Percentiles rank a stretch among this genome's conserved stretches.
phyloP scores from a whole-genome alignment of 768 basidiomycete genomes.

The Amanita rimosa region DNA sequence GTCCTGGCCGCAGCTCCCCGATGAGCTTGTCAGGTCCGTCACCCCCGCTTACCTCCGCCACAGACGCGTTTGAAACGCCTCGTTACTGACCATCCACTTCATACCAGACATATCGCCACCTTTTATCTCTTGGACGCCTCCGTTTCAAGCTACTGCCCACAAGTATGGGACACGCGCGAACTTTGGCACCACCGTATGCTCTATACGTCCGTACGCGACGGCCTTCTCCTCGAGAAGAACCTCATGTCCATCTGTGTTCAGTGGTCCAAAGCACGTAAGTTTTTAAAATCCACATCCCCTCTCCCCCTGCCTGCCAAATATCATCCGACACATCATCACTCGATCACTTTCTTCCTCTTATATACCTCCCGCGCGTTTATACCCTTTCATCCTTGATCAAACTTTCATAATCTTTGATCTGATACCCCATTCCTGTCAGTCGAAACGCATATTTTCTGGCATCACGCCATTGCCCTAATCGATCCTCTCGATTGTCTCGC shows the following conservation, averaged over 20 bases:
- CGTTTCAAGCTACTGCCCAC: slow-evolving; percentile 32
- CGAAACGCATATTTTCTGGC: slow-evolving; percentile 63
- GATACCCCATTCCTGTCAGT: slow-evolving; percentile 29
- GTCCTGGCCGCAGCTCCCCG: slow-evolving; percentile 22
- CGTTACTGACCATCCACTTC: slow-evolving; percentile 15
- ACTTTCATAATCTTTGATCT: slow-evolving; percentile 5
- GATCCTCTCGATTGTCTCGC: slow-evolving; percentile 51
- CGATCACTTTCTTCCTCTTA: not conserved
- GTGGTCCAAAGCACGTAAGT: slow-evolving; percentile 53
- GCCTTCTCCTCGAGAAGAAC: slow-evolving; percentile 40
- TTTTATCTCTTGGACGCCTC: slow-evolving; percentile 43
- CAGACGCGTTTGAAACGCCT: slow-evolving; percentile 21
- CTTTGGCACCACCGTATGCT: slow-evolving; percentile 54
- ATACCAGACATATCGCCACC: slow-evolving; percentile 42
- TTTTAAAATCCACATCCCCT: too few species aligned
- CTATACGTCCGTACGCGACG: slow-evolving; percentile 53
- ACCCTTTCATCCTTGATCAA: slow-evolving; percentile 7
- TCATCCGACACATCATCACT: slow-evolving; percentile 1
- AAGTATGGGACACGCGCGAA: slow-evolving; percentile 34
- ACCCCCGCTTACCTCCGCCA: slow-evolving; percentile 14
- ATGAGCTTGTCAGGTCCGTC: slow-evolving; percentile 49
- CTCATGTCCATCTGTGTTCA: slow-evolving; percentile 52
- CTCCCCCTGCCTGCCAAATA: slow-evolving; percentile 2
- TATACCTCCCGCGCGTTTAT: slow-evolving; percentile 4
- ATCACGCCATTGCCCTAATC: slow-evolving; percentile 45